Conservation (phyloP, 108 stramenopile species). For the Nitzschia sp. region DNA sequence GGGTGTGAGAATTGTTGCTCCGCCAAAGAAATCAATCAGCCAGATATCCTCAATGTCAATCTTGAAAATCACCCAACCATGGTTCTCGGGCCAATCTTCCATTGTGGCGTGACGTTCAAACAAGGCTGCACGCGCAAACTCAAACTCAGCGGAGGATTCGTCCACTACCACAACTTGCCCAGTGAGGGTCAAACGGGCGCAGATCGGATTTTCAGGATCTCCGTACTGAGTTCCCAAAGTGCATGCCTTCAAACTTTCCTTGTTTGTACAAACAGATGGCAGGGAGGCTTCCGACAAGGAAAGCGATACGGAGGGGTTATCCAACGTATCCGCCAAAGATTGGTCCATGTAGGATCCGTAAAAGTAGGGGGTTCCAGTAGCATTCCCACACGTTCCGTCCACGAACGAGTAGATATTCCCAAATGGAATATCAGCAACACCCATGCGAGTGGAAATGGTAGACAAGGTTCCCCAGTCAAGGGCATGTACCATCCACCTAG, state of each 20-base stretch:
- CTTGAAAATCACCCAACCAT: conserved; percentile 59
- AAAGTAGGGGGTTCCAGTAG: conserved; percentile 59
- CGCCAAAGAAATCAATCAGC: conserved; percentile 75
- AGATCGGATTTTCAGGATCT: conserved; percentile 67
- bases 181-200: conserved; percentile 57
- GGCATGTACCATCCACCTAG: conserved; percentile 64
- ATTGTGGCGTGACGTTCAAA: conserved; percentile 58
- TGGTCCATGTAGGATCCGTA: conserved; percentile 58
- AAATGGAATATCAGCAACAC: conserved; percentile 35
- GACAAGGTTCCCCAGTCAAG: conserved; percentile 55
- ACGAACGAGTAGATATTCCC: conserved; percentile 63
- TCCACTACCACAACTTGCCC: conserved; percentile 38
- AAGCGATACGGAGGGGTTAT: conserved; percentile 34
- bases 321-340: conserved; percentile 38
- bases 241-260: conserved; percentile 15
- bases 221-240: conserved; percentile 35
- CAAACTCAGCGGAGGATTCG: conserved; percentile 33
- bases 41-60: conserved; percentile 53
- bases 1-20: conserved; percentile 44
- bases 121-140: conserved; percentile 34
- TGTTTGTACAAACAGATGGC: conserved; percentile 26
- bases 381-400: conserved; percentile 52
- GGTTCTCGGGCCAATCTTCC: conserved; percentile 53
- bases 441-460: conserved; percentile 41
- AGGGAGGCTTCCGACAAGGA: conserved; percentile 48